A percentile compares a stretch with the other conserved stretches of the same genome.
phyloP scores from a whole-genome alignment of 495 filamentous ascomycete genomes.

The Podospora australis region DNA sequence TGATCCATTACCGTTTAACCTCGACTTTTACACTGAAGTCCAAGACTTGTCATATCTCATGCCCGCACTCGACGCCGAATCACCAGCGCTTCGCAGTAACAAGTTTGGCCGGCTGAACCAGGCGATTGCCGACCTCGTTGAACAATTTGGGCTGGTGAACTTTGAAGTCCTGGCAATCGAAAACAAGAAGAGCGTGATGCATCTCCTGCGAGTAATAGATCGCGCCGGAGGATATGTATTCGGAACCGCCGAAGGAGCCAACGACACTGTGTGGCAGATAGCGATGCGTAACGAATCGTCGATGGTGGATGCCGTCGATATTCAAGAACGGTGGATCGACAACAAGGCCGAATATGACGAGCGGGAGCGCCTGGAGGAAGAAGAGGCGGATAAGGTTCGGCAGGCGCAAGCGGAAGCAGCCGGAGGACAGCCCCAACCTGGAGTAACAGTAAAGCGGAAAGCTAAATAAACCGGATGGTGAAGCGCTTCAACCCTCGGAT shows the following conservation, averaged over 20 bases:
- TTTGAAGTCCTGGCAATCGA: slow-evolving; percentile 95
- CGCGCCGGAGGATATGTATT: slow-evolving; percentile 90
- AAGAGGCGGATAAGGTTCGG: slow-evolving; percentile 46
- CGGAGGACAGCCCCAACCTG: slow-evolving; percentile 10
- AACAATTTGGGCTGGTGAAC: slow-evolving; percentile 79
- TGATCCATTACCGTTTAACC: slow-evolving; percentile 78
- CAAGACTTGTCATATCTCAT: slow-evolving; percentile 83
- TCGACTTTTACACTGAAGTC: slow-evolving; percentile 97
- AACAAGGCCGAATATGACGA: slow-evolving; percentile 83
- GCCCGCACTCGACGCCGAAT: slow-evolving; percentile 61
- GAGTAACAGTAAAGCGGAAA: slow-evolving; percentile 25
- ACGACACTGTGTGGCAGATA: slow-evolving; percentile 90
- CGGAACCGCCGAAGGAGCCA: slow-evolving; percentile 81
- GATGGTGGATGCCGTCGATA: slow-evolving; percentile 72
- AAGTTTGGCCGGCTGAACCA: slow-evolving; percentile 81
- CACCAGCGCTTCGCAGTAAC: slow-evolving; percentile 47
- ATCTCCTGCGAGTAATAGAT: slow-evolving; percentile 77
- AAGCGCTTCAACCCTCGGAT: slow-evolving; percentile 11
- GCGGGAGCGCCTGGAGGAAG: slow-evolving; percentile 62
- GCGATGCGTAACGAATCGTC: slow-evolving; percentile 82
- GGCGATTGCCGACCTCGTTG: slow-evolving; percentile 78
- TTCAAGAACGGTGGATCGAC: slow-evolving; percentile 94
- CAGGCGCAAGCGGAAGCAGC: slow-evolving; percentile 18
- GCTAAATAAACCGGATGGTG: slow-evolving; percentile 15
- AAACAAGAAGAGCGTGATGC: slow-evolving; percentile 94